Evolutionary conservation across 1,284 basidiomycete genomes (phyloP).

Genomic region (Pyrrhoderma lamaoense): DNA sequence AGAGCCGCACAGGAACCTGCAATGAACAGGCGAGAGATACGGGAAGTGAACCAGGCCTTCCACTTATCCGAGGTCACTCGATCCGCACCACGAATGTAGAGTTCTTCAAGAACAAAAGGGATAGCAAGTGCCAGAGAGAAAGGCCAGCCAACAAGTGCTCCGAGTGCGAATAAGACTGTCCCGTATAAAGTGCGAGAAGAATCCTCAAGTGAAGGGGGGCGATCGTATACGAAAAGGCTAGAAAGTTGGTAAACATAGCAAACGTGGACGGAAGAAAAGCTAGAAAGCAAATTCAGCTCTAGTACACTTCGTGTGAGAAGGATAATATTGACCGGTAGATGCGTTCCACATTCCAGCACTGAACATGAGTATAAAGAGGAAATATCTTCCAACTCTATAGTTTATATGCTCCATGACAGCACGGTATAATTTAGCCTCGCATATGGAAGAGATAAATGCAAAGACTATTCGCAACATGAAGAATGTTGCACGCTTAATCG

Average conservation of each 20-base stretch:
- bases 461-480: constrained; percentile 83
- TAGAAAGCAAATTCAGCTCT: constrained; percentile 27
- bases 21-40: constrained; percentile 56
- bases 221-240: constrained; percentile 76
- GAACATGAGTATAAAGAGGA: constrained; percentile 78
- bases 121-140: constrained; percentile 82
- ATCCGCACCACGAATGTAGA: constrained; percentile 75
- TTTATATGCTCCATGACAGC: constrained; percentile 79
- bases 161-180: constrained; percentile 70
- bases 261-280: constrained; percentile 94
- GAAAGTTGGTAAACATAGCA: constrained; percentile 84
- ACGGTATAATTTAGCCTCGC: constrained; percentile 84
- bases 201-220: constrained; percentile 58
- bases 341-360: constrained; percentile 95
- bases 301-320: constrained; percentile 5
- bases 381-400: constrained; percentile 84
- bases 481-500: constrained; percentile 70
- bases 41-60: constrained; percentile 49
- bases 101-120: constrained; percentile 88
- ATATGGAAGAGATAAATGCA: constrained; percentile 65
- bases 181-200: constrained; percentile 52
- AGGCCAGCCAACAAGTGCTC: constrained; percentile 93
- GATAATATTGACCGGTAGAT: constrained; percentile 52
- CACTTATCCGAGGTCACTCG: constrained; percentile 46
- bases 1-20: constrained; percentile 53